These are phyloP conservation scores for Candida schatavii DNA, from an alignment of 805 yeast species.

Conservation along the genomic window DNA sequence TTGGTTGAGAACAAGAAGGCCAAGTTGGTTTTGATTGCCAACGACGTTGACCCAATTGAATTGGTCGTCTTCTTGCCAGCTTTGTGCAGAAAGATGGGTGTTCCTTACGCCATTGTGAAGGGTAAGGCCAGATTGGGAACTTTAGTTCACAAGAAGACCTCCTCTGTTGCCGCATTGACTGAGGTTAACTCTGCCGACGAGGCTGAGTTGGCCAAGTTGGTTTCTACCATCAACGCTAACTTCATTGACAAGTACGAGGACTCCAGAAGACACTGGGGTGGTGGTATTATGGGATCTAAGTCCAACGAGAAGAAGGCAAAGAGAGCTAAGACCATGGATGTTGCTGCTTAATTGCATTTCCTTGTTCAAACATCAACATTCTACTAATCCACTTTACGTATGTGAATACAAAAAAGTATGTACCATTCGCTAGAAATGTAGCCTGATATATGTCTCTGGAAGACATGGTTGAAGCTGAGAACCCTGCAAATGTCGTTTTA, in stretches of 20 bases:
- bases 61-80: slow-evolving; percentile 97
- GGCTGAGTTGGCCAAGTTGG: slow-evolving; percentile 88
- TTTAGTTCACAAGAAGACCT: slow-evolving; percentile 94
- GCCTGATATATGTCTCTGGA: too few species aligned
- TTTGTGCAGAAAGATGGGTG: slow-evolving; percentile 98
- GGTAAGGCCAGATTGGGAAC: slow-evolving; percentile 99
- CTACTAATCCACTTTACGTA: neutral
- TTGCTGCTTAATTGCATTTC: slow-evolving; percentile 6
- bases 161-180: slow-evolving; percentile 95
- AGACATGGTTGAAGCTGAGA: too few species aligned
- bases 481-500: too few species aligned
- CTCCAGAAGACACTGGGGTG: slow-evolving; percentile 99
- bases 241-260: slow-evolving; percentile 93
- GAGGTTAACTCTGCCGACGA: slow-evolving; percentile 95
- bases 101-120: slow-evolving; percentile 97
- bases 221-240: slow-evolving; percentile 92
- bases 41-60: slow-evolving; percentile 99
- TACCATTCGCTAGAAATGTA: too few species aligned
- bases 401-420: neutral
- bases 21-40: slow-evolving; percentile 93
- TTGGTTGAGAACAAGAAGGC: slow-evolving; percentile 98
- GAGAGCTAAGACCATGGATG: slow-evolving; percentile 57
- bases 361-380: neutral
- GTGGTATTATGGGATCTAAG: slow-evolving; percentile 97
- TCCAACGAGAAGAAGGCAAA: slow-evolving; percentile 82